A percentile compares a stretch with the other conserved stretches of the same genome.
Conservation (phyloP, 257 asterid species). For the Salvia hispanica region DNA sequence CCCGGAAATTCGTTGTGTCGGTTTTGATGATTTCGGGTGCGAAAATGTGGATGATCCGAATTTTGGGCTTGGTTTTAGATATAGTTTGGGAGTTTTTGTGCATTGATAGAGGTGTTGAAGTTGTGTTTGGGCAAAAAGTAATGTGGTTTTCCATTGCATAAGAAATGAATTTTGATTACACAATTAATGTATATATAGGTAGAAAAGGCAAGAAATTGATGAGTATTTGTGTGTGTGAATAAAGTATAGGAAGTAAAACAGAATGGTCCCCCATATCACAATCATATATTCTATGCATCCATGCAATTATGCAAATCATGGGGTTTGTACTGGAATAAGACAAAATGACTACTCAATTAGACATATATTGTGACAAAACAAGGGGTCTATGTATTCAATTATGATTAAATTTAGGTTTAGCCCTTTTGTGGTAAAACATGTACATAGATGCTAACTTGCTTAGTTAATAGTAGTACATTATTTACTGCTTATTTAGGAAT, state of each 20-base stretch:
- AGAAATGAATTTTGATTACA: slow-evolving; percentile 3
- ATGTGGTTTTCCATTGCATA: slow-evolving; percentile 51
- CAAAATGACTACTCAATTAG: background rate
- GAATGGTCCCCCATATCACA: slow-evolving; percentile 55
- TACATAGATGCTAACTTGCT: too few relatives aligned
- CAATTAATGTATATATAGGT: slow-evolving; percentile 26
- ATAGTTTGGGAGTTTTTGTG: slow-evolving; percentile 62
- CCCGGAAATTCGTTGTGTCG: slow-evolving; percentile 69
- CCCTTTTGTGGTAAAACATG: too few relatives aligned
- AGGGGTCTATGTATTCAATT: background rate
- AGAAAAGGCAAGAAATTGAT: slow-evolving; percentile 54
- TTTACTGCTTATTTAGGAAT: too few relatives aligned
- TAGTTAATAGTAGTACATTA: too few relatives aligned
- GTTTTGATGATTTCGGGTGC: slow-evolving; percentile 92
- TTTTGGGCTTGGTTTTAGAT: slow-evolving; percentile 65
- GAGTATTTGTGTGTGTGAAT: slow-evolving; percentile 45
- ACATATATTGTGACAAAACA: too few relatives aligned
- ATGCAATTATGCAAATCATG: slow-evolving; percentile 24
- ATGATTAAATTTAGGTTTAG: slow-evolving; percentile 21
- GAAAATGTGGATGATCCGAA: slow-evolving; percentile 86
- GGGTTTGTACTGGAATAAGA: slow-evolving; percentile 19
- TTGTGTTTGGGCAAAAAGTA: slow-evolving; percentile 32
- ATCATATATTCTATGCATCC: slow-evolving; percentile 36
- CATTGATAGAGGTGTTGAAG: slow-evolving; percentile 39
- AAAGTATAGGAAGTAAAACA: slow-evolving; percentile 34